Evolutionary conservation across 2,329 filamentous ascomycete genomes (phyloP), one percentile per base, ranked within the genome.

Genomic region (Hymenoscyphus scutula): DNA sequence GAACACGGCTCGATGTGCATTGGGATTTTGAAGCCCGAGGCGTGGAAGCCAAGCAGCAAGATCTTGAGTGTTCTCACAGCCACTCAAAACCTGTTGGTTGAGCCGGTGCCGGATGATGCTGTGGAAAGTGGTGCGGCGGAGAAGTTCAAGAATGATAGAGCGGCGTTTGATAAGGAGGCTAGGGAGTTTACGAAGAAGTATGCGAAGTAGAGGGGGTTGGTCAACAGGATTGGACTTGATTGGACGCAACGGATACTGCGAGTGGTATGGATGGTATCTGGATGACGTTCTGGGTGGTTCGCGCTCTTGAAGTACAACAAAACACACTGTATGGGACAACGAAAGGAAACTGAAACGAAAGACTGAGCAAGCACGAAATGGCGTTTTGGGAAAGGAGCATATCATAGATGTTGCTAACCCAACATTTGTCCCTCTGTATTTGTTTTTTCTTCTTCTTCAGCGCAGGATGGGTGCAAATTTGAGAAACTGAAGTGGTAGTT

Each of bases 1-100:
- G 87, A 89, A 71, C 87, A 89, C 69, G 89, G 89, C 41, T 84
- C 82, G 66, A 91, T 91, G 87, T 91, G 89, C 72, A 78, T 91
- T 60, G 89, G 88, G 27, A 87, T 91, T 78, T 79, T 91, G 61
- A 84, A 87, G 61, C 77, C 84, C 1, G 88, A 90, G 59, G 83
- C 87, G 70, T 91, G 89, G 89, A 91, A 91, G 77, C 89, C 89
- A 1, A 85, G 83, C 60, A 88, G 85, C 72, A 88, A 86, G 77
- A 85, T 91, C 68, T 75, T 79, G 25, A 81, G 84, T 1, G 87
- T 91, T 41, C 79, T 91, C 54, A 80, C 84, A 65, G 86, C 89
- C 63, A 86, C 87, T 23, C 79, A 85, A 64, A 83, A 86, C 61
- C 77, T 91, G 65, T 76, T 91, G 60, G 78, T 80, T 27, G 86